phyloP scores from a whole-genome alignment of 2,329 filamentous ascomycete genomes.

The Ophiocordyceps sinensis region DNA sequence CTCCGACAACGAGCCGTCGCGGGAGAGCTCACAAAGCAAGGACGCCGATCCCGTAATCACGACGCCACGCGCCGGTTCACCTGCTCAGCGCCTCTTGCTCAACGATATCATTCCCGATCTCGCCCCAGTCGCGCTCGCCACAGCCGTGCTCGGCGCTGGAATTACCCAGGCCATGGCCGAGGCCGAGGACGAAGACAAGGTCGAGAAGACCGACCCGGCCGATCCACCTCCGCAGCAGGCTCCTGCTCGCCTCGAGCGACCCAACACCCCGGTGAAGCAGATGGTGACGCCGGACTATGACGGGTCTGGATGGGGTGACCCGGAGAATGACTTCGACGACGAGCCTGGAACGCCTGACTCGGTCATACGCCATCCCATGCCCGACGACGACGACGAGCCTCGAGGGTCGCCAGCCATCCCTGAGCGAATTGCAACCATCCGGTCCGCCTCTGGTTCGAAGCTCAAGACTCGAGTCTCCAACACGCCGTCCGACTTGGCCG shows the following conservation, averaged over 20 bases:
- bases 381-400: constrained; percentile 28
- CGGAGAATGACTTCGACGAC: constrained; percentile 36
- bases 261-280: constrained; percentile 32
- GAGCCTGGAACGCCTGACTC: constrained; percentile 72
- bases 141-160: neutral
- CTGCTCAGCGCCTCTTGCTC: constrained; percentile 5
- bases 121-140: constrained; percentile 6
- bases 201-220: neutral
- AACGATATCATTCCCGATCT: constrained; percentile 19
- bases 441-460: constrained; percentile 64
- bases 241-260: constrained; percentile 23
- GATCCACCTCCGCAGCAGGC: constrained; percentile 13
- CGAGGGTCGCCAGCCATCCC: constrained; percentile 53
- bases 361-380: constrained; percentile 66
- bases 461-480: constrained; percentile 81
- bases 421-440: constrained; percentile 75
- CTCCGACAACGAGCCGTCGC: constrained; percentile 13
- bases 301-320: constrained; percentile 45
- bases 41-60: constrained; percentile 29
- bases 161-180: neutral
- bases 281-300: constrained; percentile 49
- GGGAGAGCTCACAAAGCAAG: constrained; percentile 7
- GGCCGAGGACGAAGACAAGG: neutral
- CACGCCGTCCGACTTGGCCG: constrained; percentile 67
- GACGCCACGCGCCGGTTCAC: constrained; percentile 32